Evolutionary conservation across 2,329 filamentous ascomycete genomes (phyloP), one percentile per base, ranked within the genome.

Genomic region (Neocucurbitaria cava): DNA sequence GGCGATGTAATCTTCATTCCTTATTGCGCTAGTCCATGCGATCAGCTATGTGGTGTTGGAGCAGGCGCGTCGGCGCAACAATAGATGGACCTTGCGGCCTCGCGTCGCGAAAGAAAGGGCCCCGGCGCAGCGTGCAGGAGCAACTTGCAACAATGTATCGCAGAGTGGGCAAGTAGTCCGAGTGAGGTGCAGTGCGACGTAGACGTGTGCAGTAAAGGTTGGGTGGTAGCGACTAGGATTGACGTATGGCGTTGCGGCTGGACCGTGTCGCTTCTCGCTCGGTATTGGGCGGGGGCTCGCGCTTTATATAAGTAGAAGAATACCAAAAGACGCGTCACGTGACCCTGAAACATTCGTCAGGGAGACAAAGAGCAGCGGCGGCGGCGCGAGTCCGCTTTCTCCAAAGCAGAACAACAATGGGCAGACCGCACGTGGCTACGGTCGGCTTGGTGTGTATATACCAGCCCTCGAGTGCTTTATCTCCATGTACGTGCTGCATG

Each of bases 1-100:
- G 79, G 78, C 44, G 81, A 82, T 71, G 69, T 68, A 65, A 83
- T 75, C 74, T 78, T 79, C 81, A 83, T 82, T 70, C 68, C 72
- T 68, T 53, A 54, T 49, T 55, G 59, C 49, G 64, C 61, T 62
- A 59, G 66, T 68, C 65, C 73, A 73, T 72, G 71, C 67, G 66
- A 63, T 52, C 54, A 45, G 56, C 47, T 54, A 43, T 28, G 55
- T 56, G 26, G 49, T 55, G 52, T 50, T 54, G 57, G 53, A 53
- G 58, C 47, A 55, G 64, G 56, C 63, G 70, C 67, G 68, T 70
- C 48, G 66, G 69, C 71, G 71, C 72, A 74, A 70, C 72, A 74
- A 74, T 65, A 46, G 56, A 61, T 39, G 28, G 49, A 48, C 57
- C 52, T 18, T 18, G 64, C 55, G 44, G 52, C 36, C 33, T 26